Evolutionary conservation across 768 basidiomycete species (phyloP).

Genomic region (Amanita subjunquillea): DNA sequence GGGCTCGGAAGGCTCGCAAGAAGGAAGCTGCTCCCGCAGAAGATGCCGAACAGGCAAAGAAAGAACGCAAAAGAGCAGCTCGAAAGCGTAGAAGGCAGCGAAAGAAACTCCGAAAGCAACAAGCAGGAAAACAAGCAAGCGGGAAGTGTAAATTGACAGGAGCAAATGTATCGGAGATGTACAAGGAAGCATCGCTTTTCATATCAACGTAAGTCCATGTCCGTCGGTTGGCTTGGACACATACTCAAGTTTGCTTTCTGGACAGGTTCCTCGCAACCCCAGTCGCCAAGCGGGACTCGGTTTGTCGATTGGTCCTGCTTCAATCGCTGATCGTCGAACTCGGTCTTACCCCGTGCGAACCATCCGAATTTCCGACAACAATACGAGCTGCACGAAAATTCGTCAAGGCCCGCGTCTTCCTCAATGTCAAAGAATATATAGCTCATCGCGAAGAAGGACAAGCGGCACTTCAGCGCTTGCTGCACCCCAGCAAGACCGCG

Average conservation of each 20-base stretch:
- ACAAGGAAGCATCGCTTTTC: conserved; percentile 48
- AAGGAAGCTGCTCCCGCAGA: background rate
- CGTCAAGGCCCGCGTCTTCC: conserved; percentile 54
- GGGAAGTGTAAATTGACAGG: background rate
- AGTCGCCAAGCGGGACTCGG: conserved; percentile 26
- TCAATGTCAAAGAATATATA: conserved; percentile 69
- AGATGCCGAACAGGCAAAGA: background rate
- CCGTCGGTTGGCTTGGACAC: conserved; percentile 1
- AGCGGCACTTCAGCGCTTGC: conserved; percentile 44
- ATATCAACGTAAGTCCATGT: conserved; percentile 46
- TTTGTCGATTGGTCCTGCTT: conserved; percentile 48
- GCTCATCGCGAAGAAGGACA: conserved; percentile 54
- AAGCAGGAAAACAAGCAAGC: background rate
- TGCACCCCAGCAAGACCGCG: conserved; percentile 53
- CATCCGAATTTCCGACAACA: conserved; percentile 42
- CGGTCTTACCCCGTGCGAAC: conserved; percentile 40
- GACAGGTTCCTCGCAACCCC: conserved; percentile 44
- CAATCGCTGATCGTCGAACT: conserved; percentile 73
- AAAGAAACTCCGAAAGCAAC: background rate
- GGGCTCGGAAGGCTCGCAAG: background rate
- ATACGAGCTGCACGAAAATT: conserved; percentile 59
- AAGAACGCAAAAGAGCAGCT: background rate
- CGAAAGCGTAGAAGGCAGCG: background rate
- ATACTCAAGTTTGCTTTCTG: background rate
- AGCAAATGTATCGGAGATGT: conserved; percentile 20